Evolutionary conservation across 768 basidiomycete species (phyloP), one percentile per base, ranked within the genome.

Genomic region (Tylopilus vinaceipallidus): DNA sequence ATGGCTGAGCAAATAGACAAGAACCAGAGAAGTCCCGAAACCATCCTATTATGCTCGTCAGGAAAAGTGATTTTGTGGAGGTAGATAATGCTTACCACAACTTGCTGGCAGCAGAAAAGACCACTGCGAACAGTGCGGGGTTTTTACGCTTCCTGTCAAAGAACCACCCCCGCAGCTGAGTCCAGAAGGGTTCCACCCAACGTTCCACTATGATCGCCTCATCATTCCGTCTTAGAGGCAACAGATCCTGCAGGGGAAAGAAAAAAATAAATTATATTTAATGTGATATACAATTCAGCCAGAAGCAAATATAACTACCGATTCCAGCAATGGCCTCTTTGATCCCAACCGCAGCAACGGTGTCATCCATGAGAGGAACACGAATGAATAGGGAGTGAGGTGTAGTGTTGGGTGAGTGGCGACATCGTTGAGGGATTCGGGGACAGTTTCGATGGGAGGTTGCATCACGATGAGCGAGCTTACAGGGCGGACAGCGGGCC

Each of bases 1-100:
- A 66, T 50, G 24, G 42, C 35, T 11, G 61, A 55, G 42, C 42
- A 39, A 19, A 64, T 26, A 17, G 64, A 66, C 4, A 66, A 24
- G 47, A 66, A 53, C 65, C 65, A 66, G n/a, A 66, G 50, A n/a
- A 66, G 12, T 12, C 49, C 64, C 13, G 64, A 66, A 27, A 59
- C 49, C 14, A 62, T 23, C 59, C 64, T 66, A 45, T 44, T 12
- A 19, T 39, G 27, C 20, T 38, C 12, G 42, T 35, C 27, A 48
- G 36, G 17, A 36, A 42, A 47, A 20, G n/a, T 23, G n/a, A 35
- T 24, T 16, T 23, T 22, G 12, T 9, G 23, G 16, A 27, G 20
- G 45, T 13, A 19, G 24, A 17, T 24, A n/a, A 30, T 22, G 45
- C 53, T 35, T 34, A 52, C 62, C 62, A 64, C 19, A 57, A 42